Percentiles rank a stretch among this genome's conserved stretches.
These are phyloP conservation scores for Alternaria sp. DNA, from an alignment of 2,329 filamentous ascomycete species.

Conservation along the genomic window DNA sequence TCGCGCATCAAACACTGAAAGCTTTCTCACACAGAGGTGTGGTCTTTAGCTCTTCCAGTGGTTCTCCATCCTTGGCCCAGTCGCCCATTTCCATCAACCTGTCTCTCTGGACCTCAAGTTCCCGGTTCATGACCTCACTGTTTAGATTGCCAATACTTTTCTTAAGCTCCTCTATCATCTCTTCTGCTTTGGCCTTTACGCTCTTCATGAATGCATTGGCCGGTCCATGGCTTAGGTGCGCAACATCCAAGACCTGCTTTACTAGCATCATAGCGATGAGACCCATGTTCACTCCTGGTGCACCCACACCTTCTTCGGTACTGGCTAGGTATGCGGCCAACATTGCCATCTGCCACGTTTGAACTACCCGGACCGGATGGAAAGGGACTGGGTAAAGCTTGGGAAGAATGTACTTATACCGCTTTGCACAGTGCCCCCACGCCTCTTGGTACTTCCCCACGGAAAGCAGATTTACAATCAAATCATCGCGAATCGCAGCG, in stretches of 20 bases:
- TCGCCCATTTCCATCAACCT: slow-evolving; percentile 45
- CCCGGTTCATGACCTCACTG: slow-evolving; percentile 32
- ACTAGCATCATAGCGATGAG: slow-evolving; percentile 56
- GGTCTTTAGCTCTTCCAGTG: not conserved
- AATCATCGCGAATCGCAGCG: slow-evolving; percentile 61
- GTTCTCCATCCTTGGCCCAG: slow-evolving; percentile 24
- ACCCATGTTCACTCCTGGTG: slow-evolving; percentile 52
- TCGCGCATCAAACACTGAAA: slow-evolving; percentile 9
- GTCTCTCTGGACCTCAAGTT: slow-evolving; percentile 40
- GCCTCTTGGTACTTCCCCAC: slow-evolving; percentile 57
- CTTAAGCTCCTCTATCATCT: slow-evolving; percentile 38
- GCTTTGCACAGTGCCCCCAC: slow-evolving; percentile 61
- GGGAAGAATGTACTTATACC: slow-evolving; percentile 62
- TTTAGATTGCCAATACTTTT: slow-evolving; percentile 34
- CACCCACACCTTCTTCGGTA: slow-evolving; percentile 34
- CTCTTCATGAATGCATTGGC: slow-evolving; percentile 53
- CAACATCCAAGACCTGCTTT: slow-evolving; percentile 52
- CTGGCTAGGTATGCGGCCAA: slow-evolving; percentile 47
- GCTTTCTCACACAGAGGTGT: slow-evolving; percentile 9
- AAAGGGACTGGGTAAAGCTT: slow-evolving; percentile 57
- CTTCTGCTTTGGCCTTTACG: slow-evolving; percentile 51
- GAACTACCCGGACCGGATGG: slow-evolving; percentile 66
- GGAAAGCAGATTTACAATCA: slow-evolving; percentile 60
- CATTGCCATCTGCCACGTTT: slow-evolving; percentile 54
- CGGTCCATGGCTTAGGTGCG: slow-evolving; percentile 56